These are phyloP conservation scores for Zangia roseola DNA, from an alignment of 768 basidiomycete genomes.

Conservation along the genomic window DNA sequence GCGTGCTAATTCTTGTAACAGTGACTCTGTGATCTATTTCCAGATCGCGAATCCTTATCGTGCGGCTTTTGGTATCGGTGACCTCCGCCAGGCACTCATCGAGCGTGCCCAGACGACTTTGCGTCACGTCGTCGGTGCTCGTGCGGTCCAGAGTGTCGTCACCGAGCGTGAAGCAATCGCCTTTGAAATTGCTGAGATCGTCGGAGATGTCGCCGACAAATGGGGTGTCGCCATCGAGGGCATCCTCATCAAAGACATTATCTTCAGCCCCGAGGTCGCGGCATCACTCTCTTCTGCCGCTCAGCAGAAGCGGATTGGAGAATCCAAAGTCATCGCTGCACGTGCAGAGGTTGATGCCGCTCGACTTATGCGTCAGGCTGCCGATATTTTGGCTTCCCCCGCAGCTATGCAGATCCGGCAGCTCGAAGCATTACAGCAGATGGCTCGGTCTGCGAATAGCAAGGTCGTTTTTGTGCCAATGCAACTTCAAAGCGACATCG, in stretches of 20 bases:
- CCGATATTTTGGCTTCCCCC: constrained; percentile 90
- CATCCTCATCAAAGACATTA: constrained; percentile 93
- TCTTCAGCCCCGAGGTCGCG: constrained; percentile 88
- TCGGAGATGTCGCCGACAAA: constrained; percentile 87
- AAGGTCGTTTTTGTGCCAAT: constrained; percentile 96
- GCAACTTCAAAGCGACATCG: constrained; percentile 79
- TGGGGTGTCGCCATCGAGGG: constrained; percentile 98
- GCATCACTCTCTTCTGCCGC: constrained; percentile 92
- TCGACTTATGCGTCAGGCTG: constrained; percentile 94
- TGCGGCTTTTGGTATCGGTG: constrained; percentile 89
- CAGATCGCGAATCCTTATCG: constrained; percentile 89
- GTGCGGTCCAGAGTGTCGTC: constrained; percentile 92
- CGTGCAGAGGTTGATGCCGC: constrained; percentile 95
- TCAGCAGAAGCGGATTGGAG: constrained; percentile 95
- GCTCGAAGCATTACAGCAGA: constrained; percentile 91
- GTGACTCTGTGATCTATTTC: constrained; percentile 93
- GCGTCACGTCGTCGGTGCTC: constrained; percentile 95
- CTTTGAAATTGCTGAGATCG: constrained; percentile 94
- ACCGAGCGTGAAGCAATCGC: constrained; percentile 97
- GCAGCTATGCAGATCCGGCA: constrained; percentile 99
- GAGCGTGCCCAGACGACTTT: constrained; percentile 93
- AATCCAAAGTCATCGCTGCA: constrained; percentile 94
- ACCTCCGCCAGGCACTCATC: constrained; percentile 80
- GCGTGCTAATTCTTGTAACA: constrained; percentile 28
- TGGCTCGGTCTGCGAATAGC: constrained; percentile 85